These are phyloP conservation scores for Seminavis robusta DNA, from an alignment of 108 stramenopile genomes.

Conservation along the genomic window DNA sequence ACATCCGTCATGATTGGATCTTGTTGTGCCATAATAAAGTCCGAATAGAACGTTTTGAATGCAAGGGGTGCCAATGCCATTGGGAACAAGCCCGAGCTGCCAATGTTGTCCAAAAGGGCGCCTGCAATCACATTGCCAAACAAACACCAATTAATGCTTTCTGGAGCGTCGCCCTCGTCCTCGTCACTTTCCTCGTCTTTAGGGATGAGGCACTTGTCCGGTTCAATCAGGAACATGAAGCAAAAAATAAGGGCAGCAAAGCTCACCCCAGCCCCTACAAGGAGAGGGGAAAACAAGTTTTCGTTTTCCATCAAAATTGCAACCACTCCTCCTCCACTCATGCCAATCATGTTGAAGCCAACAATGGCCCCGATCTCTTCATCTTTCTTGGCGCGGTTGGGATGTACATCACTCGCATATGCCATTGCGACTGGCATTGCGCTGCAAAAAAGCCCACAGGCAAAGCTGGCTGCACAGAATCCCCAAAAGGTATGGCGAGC, in stretches of 20 bases:
- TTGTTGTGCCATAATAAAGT: constrained; percentile 22
- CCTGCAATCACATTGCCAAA: constrained; percentile 32
- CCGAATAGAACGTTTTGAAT: constrained; percentile 26
- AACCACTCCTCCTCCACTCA: constrained; percentile 48
- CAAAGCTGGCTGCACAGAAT: constrained; percentile 36
- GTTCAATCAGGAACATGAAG: constrained; percentile 33
- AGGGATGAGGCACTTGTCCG: constrained; percentile 3
- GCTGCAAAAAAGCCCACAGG: constrained; percentile 37
- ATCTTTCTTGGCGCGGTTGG: constrained; percentile 29
- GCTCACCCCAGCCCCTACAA: constrained; percentile 34
- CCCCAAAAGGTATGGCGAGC: constrained; percentile 40
- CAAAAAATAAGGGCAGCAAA: constrained; percentile 13
- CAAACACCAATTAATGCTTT: constrained; percentile 18
- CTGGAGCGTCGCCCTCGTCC: constrained; percentile 20
- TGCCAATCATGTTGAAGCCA: constrained; percentile 37
- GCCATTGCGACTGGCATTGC: constrained; percentile 54
- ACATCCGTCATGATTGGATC: constrained; percentile 41
- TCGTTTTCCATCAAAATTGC: constrained; percentile 39
- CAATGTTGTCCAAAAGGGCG: constrained; percentile 48
- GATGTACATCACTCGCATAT: constrained; percentile 39
- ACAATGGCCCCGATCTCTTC: constrained; percentile 35
- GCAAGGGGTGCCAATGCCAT: constrained; percentile 50
- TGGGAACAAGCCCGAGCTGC: constrained; percentile 44
- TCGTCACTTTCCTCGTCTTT: constrained; percentile 6
- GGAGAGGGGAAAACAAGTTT: constrained; percentile 41